Evolutionary conservation across 2,329 filamentous ascomycete genomes (phyloP), one percentile per base, ranked within the genome.

Genomic region (Cercospora citrullina): DNA sequence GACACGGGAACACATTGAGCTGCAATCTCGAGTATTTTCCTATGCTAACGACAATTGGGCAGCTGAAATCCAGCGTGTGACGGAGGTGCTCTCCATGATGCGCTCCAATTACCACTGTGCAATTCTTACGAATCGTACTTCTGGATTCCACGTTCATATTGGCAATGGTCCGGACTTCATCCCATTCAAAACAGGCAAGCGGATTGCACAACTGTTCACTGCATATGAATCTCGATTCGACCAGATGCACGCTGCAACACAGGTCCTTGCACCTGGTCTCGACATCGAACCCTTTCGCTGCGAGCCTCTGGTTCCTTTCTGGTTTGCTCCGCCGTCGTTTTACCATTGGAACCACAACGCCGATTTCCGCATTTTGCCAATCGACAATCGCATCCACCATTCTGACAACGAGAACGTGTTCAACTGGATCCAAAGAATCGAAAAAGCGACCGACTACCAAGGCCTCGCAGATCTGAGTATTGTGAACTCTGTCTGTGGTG

Each of bases 121-220:
- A 8, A 33, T 66, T 21, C 21, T 66, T n/a, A 53, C 58, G 18
- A 66, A 66, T 10, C 23, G 12, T 6, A 55, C 23, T 48, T 26
- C 55, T 10, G 64, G 64, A 8, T 59, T 66, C 5, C 64, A 66
- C 36, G 64, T 66, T 6, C 64, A 66, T 16, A 36, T 66, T 26
- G 64, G 64, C 8, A 48, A 36, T 28, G 42, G 31, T 12, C 8
- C 10, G 10, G 28, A 31, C 8, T 28, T 18, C 3, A 28, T 60
- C 5, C 39, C 39, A 9, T 53, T 66, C 9, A 3, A 30, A 7
- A 60, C 58, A 30, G 55, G 30, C 26, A 66, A 66, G 16, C 18
- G 58, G 9, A 60, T 66, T 18, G 42, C 42, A 6, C 64, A 66
- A 33, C 16, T 61, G 5, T 60, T 60, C 55, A 66, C 64, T 8